phyloP scores from a whole-genome alignment of 2,329 filamentous ascomycete species.

The Rhynchosporium secalis region DNA sequence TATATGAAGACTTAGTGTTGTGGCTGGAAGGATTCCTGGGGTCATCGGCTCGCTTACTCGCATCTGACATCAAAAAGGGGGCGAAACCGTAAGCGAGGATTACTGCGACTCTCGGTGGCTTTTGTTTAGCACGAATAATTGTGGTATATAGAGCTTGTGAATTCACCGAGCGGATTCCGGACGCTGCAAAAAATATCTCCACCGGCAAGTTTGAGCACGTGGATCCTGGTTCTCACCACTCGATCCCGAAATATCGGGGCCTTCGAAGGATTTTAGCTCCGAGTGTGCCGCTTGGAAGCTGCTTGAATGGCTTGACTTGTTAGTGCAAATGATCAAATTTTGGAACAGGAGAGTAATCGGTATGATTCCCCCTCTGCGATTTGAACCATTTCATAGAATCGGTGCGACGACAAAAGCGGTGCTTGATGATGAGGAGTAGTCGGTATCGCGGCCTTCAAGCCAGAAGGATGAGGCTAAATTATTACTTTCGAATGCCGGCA shows the following conservation, averaged over 20 bases:
- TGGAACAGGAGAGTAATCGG: no score
- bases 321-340: no score
- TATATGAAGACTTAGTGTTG: not conserved
- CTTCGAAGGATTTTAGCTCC: slow-evolving; percentile 3
- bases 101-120: not conserved
- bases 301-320: not conserved
- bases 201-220: no score
- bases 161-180: not conserved
- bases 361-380: no score
- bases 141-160: not conserved
- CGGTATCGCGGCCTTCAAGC: no score
- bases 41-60: not conserved
- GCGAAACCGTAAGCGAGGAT: not conserved
- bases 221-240: not conserved
- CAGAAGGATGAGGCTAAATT: no score
- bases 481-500: no score
- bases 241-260: not conserved
- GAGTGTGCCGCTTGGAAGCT: not conserved
- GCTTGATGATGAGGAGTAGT: no score
- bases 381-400: no score
- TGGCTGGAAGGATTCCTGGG: not conserved
- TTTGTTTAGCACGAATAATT: not conserved
- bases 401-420: no score
- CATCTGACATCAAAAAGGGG: slow-evolving; percentile 11
- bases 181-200: no score